These are phyloP conservation scores for Petrea volubilis DNA, from an alignment of 257 asterid species.

Conservation along the genomic window DNA sequence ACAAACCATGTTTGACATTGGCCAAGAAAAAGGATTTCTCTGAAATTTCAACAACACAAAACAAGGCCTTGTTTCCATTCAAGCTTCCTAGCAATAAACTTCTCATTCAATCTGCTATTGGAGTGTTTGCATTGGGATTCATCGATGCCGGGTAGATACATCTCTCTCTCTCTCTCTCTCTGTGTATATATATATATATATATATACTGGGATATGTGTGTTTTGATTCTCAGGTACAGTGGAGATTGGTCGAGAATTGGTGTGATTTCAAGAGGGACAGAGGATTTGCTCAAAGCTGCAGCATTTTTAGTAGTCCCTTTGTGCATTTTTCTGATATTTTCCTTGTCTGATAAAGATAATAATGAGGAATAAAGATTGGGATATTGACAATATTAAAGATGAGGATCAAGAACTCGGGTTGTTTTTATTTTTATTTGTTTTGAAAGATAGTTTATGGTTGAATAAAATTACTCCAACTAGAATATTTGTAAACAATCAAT, in stretches of 20 bases:
- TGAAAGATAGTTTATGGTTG: no score
- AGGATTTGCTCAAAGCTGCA: conserved; percentile 64
- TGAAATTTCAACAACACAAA: conserved; percentile 30
- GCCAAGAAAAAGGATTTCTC: conserved; percentile 48
- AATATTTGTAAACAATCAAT: no score
- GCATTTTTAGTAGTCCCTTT: conserved; percentile 74
- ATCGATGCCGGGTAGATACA: conserved; percentile 80
- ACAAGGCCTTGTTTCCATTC: conserved; percentile 32
- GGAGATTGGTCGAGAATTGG: conserved; percentile 98
- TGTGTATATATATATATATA: not conserved
- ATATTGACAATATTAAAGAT: not conserved
- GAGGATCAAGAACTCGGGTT: not conserved
- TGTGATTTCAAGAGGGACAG: conserved; percentile 58
- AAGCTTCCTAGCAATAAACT: conserved; percentile 34
- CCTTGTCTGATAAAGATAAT: conserved; percentile 24
- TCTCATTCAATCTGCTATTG: conserved; percentile 57
- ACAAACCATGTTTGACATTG: conserved; percentile 19
- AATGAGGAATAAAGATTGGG: conserved; percentile 29
- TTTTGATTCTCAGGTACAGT: conserved; percentile 59
- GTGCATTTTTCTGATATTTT: conserved; percentile 48
- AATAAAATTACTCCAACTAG: no score
- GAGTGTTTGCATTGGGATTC: conserved; percentile 70
- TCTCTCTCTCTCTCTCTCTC: not conserved
- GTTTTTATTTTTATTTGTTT: not conserved
- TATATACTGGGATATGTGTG: not conserved